These are phyloP conservation scores for Vanderwaltozyma verrucispora DNA, from an alignment of 805 yeast genomes.

Conservation along the genomic window DNA sequence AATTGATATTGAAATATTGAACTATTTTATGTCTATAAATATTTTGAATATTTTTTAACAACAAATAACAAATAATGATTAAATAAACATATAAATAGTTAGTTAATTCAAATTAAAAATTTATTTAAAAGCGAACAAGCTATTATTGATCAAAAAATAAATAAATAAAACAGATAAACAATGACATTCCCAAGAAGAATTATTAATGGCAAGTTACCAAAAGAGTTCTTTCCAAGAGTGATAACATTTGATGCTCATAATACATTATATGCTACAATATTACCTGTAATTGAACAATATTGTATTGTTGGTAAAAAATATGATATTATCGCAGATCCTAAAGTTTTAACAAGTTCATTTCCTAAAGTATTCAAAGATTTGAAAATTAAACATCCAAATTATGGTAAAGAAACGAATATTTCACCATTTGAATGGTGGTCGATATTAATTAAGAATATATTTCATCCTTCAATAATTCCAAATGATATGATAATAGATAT, in stretches of 20 bases:
- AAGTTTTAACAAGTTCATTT: constrained; percentile 19
- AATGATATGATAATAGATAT: constrained; percentile 36
- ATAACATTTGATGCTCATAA: constrained; percentile 62
- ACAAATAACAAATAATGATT: no score
- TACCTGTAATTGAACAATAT: constrained; percentile 47
- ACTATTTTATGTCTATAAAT: no score
- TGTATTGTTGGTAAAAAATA: constrained; percentile 36
- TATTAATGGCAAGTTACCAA: not conserved
- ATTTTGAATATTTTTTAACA: no score
- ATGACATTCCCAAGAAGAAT: not conserved
- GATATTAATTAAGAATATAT: constrained; percentile 36
- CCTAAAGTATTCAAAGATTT: constrained; percentile 30
- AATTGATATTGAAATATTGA: no score
- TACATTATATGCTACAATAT: constrained; percentile 49
- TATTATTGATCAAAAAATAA: no score
- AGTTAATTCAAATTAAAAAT: no score
- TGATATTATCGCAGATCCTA: constrained; percentile 30
- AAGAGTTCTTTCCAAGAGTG: constrained; percentile 18
- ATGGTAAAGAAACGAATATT: constrained; percentile 38
- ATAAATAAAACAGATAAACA: not conserved
- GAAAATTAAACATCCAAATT: constrained; percentile 42
- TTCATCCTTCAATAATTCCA: constrained; percentile 27
- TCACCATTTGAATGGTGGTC: constrained; percentile 49
- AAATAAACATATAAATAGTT: no score
- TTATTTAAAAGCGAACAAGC: no score